phyloP scores from a whole-genome alignment of 129 eudicot species.

The Artemisia tridentata region DNA sequence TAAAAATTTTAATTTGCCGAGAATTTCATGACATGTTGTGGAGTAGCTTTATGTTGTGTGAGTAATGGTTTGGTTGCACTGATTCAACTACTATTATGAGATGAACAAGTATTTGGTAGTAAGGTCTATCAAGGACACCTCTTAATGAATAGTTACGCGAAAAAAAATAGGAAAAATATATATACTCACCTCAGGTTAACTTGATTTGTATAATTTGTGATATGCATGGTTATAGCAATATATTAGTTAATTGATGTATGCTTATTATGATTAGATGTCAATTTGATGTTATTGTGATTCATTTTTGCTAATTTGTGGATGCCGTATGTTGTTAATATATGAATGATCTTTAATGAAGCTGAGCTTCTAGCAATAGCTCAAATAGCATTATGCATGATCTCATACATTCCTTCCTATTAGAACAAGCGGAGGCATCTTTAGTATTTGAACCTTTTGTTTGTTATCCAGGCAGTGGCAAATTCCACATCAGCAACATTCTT shows the following conservation, averaged over 20 bases:
- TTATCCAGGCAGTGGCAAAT: slow-evolving; percentile 87
- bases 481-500: slow-evolving; percentile 94
- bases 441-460: slow-evolving; percentile 2
- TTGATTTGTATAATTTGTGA: too few species aligned
- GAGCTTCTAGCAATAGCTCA: background rate
- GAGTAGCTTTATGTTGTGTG: background rate
- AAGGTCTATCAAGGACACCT: background rate
- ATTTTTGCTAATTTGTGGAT: background rate
- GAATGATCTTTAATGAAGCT: background rate
- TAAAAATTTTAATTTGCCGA: background rate
- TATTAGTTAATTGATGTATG: too few species aligned
- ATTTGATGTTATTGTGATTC: too few species aligned
- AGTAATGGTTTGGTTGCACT: background rate
- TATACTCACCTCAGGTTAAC: background rate
- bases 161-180: background rate
- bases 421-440: background rate
- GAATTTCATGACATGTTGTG: too few species aligned
- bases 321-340: background rate
- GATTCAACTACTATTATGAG: background rate
- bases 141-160: background rate
- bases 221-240: too few species aligned
- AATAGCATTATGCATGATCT: background rate
- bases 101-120: background rate
- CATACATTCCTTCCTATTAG: background rate
- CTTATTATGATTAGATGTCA: too few species aligned